phyloP scores from a whole-genome alignment of 768 basidiomycete genomes.

The Cyclocybe cylindracea region DNA sequence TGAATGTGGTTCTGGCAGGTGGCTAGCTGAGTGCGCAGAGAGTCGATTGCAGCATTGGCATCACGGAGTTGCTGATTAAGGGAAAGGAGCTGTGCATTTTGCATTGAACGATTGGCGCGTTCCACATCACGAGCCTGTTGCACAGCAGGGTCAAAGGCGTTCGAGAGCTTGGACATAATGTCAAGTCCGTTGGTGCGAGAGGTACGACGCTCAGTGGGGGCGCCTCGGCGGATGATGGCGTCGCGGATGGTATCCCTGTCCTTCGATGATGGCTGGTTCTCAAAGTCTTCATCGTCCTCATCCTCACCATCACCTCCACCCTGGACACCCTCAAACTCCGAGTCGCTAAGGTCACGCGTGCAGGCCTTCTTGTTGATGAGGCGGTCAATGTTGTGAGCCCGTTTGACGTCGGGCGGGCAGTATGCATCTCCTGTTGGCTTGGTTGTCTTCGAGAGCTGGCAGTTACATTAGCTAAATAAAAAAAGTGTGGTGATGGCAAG shows the following conservation, averaged over 20 bases:
- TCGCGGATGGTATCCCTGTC: constrained; percentile 7
- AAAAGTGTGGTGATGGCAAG: neutral
- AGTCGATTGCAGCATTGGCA: constrained; percentile 16
- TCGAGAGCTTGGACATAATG: constrained; percentile 16
- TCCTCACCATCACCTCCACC: neutral
- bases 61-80: constrained; percentile 27
- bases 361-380: constrained; percentile 24
- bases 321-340: constrained; percentile 5
- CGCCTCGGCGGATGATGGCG: constrained; percentile 6
- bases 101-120: constrained; percentile 17
- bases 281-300: neutral
- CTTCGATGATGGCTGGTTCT: neutral
- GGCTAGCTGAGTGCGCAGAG: constrained; percentile 12
- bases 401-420: constrained; percentile 19
- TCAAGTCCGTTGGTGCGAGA: constrained; percentile 3
- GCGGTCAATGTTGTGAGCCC: constrained; percentile 24
- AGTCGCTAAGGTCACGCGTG: constrained; percentile 21
- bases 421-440: constrained; percentile 26
- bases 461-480: neutral
- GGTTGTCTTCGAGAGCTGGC: constrained; percentile 10
- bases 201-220: constrained; percentile 1
- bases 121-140: constrained; percentile 22
- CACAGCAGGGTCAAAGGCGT: constrained; percentile 25
- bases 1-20: too few species aligned
- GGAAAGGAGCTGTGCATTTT: constrained; percentile 23